A percentile compares a stretch with the other conserved stretches of the same genome.
Evolutionary conservation across 2,329 filamentous ascomycete genomes (phyloP).

Genomic region (Zymoseptoria ardabiliae): DNA sequence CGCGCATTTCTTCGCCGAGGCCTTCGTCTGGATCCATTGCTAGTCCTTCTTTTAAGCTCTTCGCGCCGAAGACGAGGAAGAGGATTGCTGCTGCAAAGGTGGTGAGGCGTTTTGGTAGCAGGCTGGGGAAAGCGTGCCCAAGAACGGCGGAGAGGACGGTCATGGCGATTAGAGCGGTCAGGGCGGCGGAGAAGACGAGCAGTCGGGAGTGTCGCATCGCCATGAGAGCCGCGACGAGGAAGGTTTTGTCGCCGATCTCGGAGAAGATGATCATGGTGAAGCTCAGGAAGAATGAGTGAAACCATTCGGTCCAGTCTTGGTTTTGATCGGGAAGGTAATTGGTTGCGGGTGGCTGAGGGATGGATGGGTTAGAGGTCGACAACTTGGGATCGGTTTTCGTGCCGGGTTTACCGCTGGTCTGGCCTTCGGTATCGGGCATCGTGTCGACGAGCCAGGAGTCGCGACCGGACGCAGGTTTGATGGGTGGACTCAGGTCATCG

Average conservation of each 20-base stretch:
- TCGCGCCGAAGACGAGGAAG: conserved; percentile 83
- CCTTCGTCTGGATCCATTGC: conserved; percentile 85
- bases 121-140: conserved; percentile 81
- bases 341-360: conserved; percentile 1
- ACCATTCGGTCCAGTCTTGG: conserved; percentile 30
- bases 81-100: conserved; percentile 77
- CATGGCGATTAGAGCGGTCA: conserved; percentile 82
- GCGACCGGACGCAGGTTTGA: conserved; percentile 11
- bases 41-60: conserved; percentile 77
- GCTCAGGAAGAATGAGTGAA: conserved; percentile 85
- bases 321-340: conserved; percentile 9
- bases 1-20: conserved; percentile 93
- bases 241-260: conserved; percentile 97
- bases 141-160: conserved; percentile 87
- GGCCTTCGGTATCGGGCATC: conserved; percentile 33
- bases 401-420: conserved; percentile 26
- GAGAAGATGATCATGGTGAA: conserved; percentile 97
- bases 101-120: conserved; percentile 86
- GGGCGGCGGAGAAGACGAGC: conserved; percentile 91
- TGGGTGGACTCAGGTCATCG: conserved; percentile 19
- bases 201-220: conserved; percentile 96
- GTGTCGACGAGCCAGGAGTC: conserved; percentile 30
- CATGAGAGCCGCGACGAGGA: conserved; percentile 94
- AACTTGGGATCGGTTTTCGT: conserved; percentile 18
- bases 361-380: conserved; percentile 11